phyloP scores from a whole-genome alignment of 352 stramenopile genomes.

The Globisporangium orthogonon region DNA sequence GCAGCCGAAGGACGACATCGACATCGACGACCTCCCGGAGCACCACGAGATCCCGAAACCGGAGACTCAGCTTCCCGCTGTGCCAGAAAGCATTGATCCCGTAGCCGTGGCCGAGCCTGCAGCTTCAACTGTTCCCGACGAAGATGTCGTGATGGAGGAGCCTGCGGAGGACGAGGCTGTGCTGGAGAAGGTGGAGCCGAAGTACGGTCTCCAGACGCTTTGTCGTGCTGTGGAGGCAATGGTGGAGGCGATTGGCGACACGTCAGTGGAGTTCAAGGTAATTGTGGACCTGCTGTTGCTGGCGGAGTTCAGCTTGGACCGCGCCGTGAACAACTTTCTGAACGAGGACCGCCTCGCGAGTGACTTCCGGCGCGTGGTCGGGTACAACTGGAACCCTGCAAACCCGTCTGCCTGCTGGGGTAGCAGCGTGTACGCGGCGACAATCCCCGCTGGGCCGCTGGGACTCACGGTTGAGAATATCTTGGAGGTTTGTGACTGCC shows the following conservation, averaged over 20 bases:
- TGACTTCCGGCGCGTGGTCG: slow-evolving; percentile 75
- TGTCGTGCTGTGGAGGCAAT: slow-evolving; percentile 77
- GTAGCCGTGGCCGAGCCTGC: background rate
- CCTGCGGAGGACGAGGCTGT: slow-evolving; percentile 12
- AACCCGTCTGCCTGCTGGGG: slow-evolving; percentile 42
- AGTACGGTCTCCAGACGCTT: slow-evolving; percentile 73
- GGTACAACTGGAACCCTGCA: slow-evolving; percentile 58
- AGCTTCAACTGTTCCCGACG: slow-evolving; percentile 29
- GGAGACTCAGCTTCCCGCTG: background rate
- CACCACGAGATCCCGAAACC: slow-evolving; percentile 6
- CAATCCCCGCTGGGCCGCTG: slow-evolving; percentile 72
- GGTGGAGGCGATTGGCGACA: slow-evolving; percentile 60
- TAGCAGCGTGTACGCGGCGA: slow-evolving; percentile 50
- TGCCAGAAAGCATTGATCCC: background rate
- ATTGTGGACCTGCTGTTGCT: slow-evolving; percentile 69
- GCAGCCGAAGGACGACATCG: slow-evolving; percentile 2
- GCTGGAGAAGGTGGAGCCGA: slow-evolving; percentile 36
- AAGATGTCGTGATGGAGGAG: slow-evolving; percentile 58
- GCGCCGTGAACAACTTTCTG: slow-evolving; percentile 78
- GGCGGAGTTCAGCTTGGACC: slow-evolving; percentile 73
- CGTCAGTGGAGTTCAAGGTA: slow-evolving; percentile 58
- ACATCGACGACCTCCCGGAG: slow-evolving; percentile 2
- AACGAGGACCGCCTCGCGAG: slow-evolving; percentile 73
- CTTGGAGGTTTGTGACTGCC: slow-evolving; percentile 38
- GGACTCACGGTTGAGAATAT: slow-evolving; percentile 88